Evolutionary conservation across 208 protist genomes (phyloP), one percentile per base, ranked within the genome.

Genomic region (Crithidia sp.): DNA sequence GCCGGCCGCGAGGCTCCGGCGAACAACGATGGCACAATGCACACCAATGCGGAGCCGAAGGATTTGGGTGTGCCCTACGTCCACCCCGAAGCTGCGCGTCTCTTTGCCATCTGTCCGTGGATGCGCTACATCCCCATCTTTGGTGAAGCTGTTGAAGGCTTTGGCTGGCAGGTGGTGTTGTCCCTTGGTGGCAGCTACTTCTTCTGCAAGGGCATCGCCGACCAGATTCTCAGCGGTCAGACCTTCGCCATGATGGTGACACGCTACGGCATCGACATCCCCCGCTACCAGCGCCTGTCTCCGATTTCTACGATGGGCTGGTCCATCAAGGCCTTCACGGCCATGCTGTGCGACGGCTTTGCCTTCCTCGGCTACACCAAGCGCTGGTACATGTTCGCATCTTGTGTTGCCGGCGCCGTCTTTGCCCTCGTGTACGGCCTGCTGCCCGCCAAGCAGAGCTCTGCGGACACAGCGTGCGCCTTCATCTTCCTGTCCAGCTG

Each of bases 331-430:
- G 76, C 87, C 56, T 72, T 91, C 65, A 82, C 66, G 17, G 90
- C 83, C 37, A 77, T 88, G 64, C 44, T 95, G 36, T 86, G 79
- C 68, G 90, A 92, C 60, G 69, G 76, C 64, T 87, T 92, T 59
- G 73, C 83, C 39, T 79, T 92, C 63, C 75, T 87, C 54, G 83
- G 85, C 50, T 95, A 92, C 82, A 85, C 82, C 17, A 95, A 90
- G 85, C 83, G 87, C 52, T 95, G 85, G 85, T 89, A 88, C 81
- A 73, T 85, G 60, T 74, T 81, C 50, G 17, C 76, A 6, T 92
- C 87, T 2, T 85, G 79, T 45, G 67, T 92, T 9, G 36, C 78
- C 13, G 86, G 85, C 14, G 74, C 53, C 7, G 79, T 57, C 0
- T 75, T 89, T 53, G 83, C 81, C 19, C 55, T 91, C 19, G 59